Conservation (phyloP, 225 moss, liverwort and hornwort species). For the Climacium dendroides region DNA sequence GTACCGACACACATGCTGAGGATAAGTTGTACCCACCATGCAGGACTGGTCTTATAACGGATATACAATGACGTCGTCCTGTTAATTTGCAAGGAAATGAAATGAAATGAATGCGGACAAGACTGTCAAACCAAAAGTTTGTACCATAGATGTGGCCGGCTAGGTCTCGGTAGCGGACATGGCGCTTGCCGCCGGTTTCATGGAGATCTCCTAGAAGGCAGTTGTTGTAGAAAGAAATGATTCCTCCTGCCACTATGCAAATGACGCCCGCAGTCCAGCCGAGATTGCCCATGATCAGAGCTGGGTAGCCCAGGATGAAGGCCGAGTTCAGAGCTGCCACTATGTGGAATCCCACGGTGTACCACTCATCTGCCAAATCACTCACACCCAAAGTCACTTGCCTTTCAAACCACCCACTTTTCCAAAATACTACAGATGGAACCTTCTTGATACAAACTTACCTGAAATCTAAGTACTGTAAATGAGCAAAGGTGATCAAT, state of each 20-base stretch:
- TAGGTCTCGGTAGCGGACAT: slow-evolving; percentile 39
- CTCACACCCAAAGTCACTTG: background rate
- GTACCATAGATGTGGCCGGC: slow-evolving; percentile 39
- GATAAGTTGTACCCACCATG: background rate
- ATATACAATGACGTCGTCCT: background rate
- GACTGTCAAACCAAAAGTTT: background rate
- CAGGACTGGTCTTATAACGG: background rate
- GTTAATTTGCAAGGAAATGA: background rate
- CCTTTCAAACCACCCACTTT: background rate
- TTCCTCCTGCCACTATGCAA: background rate
- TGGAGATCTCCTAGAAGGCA: slow-evolving; percentile 28
- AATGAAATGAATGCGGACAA: background rate
- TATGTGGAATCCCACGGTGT: slow-evolving; percentile 22
- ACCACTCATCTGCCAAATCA: slow-evolving; percentile 29
- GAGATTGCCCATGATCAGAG: slow-evolving; percentile 33
- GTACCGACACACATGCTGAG: background rate
- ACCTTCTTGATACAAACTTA: background rate
- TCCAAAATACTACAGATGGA: background rate
- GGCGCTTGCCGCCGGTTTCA: slow-evolving; percentile 43
- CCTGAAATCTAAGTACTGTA: background rate
- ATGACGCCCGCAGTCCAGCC: slow-evolving; percentile 21
- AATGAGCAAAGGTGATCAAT: background rate
- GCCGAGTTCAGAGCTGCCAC: slow-evolving; percentile 24
- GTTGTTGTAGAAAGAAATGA: slow-evolving; percentile 45
- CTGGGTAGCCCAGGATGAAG: slow-evolving; percentile 29